phyloP scores from a whole-genome alignment of 73 alveolate genomes.

The Uronychia setigera region DNA sequence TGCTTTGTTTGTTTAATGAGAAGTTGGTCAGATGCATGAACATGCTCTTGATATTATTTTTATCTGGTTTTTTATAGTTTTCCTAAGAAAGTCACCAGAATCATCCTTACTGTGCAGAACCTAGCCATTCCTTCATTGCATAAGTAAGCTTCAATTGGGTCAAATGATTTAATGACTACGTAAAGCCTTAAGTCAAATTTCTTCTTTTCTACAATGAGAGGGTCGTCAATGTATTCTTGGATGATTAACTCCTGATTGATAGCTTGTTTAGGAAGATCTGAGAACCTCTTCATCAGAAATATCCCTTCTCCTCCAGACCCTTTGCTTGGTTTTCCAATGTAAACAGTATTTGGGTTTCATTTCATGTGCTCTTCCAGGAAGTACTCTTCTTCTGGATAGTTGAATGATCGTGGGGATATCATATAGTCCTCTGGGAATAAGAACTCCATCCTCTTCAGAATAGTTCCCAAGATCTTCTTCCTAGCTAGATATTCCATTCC shows the following conservation, averaged over 20 bases:
- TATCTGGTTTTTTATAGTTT: slow-evolving; percentile 83
- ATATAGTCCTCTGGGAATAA: slow-evolving; percentile 83
- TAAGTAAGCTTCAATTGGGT: slow-evolving; percentile 89
- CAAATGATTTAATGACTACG: slow-evolving; percentile 91
- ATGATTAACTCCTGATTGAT: slow-evolving; percentile 69
- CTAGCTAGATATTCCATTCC: slow-evolving; percentile 79
- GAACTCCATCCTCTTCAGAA: slow-evolving; percentile 63
- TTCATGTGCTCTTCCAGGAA: slow-evolving; percentile 64
- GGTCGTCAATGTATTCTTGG: slow-evolving; percentile 87
- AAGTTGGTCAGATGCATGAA: slow-evolving; percentile 94
- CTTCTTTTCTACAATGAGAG: slow-evolving; percentile 91
- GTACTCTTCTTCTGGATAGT: slow-evolving; percentile 77
- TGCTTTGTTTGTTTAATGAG: slow-evolving; percentile 78
- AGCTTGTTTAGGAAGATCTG: slow-evolving; percentile 53
- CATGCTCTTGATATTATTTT: slow-evolving; percentile 68
- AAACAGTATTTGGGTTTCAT: slow-evolving; percentile 42
- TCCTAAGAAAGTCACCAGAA: not conserved
- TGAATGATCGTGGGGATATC: slow-evolving; percentile 73
- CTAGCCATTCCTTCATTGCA: slow-evolving; percentile 98
- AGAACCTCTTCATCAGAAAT: slow-evolving; percentile 53
- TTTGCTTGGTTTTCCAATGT: slow-evolving; percentile 81
- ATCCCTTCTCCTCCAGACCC: slow-evolving; percentile 92
- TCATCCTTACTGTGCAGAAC: slow-evolving; percentile 71
- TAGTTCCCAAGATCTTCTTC: slow-evolving; percentile 67
- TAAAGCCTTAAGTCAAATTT: slow-evolving; percentile 93